Evolutionary conservation across 345 rosid species (phyloP).

Genomic region (Heritiera fomes): DNA sequence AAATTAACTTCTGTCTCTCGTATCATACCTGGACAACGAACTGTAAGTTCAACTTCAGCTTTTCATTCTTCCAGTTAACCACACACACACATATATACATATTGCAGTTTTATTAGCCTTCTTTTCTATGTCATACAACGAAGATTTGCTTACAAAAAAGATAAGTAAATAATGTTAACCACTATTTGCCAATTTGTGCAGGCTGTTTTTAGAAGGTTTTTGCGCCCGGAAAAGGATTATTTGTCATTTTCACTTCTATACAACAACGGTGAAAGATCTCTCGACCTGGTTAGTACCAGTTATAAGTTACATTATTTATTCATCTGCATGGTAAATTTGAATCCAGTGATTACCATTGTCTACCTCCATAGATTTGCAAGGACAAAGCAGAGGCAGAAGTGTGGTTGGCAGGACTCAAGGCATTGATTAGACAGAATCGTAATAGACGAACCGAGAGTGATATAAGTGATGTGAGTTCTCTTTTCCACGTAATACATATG

Average conservation of each 20-base stretch:
- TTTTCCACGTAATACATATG: not conserved
- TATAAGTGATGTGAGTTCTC: constrained; percentile 64
- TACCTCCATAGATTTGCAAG: constrained; percentile 78
- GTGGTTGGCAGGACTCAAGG: constrained; percentile 84
- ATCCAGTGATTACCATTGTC: constrained; percentile 19
- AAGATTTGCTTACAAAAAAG: not conserved
- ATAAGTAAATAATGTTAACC: not conserved
- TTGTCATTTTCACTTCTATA: constrained; percentile 92
- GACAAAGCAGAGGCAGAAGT: constrained; percentile 91
- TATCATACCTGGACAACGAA: constrained; percentile 6
- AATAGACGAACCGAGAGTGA: constrained; percentile 66
- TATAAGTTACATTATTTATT: not conserved
- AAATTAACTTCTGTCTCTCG: constrained; percentile 10
- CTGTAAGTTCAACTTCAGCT: not conserved
- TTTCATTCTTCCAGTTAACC: constrained; percentile 17
- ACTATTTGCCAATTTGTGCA: constrained; percentile 27
- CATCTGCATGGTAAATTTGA: constrained; percentile 14
- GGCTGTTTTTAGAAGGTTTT: constrained; percentile 90
- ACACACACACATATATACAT: constrained; percentile 30
- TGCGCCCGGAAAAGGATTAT: constrained; percentile 94
- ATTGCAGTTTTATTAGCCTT: constrained; percentile 21
- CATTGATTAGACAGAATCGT: constrained; percentile 53
- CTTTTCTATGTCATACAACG: not conserved
- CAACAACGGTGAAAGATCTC: constrained; percentile 86
- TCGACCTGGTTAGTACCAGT: constrained; percentile 77